A percentile compares a stretch with the other conserved stretches of the same genome.
Evolutionary conservation across 1,284 basidiomycete species (phyloP).

Genomic region (Trametes sp.): DNA sequence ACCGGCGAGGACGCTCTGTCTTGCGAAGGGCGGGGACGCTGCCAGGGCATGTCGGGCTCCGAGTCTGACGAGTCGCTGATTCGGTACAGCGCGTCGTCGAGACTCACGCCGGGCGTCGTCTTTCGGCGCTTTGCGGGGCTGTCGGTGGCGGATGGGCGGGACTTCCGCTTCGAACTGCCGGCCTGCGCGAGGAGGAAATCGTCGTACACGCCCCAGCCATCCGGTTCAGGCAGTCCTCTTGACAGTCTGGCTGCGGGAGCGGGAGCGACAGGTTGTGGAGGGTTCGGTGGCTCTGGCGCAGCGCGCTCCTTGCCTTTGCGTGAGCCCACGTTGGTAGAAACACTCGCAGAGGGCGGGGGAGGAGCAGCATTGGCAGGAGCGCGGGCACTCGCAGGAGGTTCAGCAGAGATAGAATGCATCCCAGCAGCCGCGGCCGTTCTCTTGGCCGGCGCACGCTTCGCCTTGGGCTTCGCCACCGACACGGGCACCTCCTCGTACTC

Average conservation of each 20-base stretch:
- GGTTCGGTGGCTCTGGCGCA: not conserved
- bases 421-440: not conserved
- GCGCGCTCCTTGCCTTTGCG: conserved; percentile 8
- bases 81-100: not conserved
- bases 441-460: not conserved
- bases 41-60: conserved; percentile 9
- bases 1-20: conserved; percentile 14
- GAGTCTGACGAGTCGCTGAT: not conserved
- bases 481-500: conserved; percentile 1
- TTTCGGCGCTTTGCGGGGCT: conserved; percentile 18
- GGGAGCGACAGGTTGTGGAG: too few relatives aligned
- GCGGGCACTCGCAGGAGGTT: not conserved
- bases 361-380: not conserved
- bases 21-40: not conserved
- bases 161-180: not conserved
- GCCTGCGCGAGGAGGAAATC: not conserved
- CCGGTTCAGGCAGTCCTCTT: not conserved
- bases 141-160: not conserved
- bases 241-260: too few relatives aligned
- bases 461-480: not conserved
- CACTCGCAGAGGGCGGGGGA: not conserved
- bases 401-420: not conserved
- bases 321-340: not conserved
- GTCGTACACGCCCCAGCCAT: not conserved
- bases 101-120: not conserved